Base-by-base conservation (phyloP, 371 early-diverging fungal genomes). In the Rhizopus stolonifer region DNA sequence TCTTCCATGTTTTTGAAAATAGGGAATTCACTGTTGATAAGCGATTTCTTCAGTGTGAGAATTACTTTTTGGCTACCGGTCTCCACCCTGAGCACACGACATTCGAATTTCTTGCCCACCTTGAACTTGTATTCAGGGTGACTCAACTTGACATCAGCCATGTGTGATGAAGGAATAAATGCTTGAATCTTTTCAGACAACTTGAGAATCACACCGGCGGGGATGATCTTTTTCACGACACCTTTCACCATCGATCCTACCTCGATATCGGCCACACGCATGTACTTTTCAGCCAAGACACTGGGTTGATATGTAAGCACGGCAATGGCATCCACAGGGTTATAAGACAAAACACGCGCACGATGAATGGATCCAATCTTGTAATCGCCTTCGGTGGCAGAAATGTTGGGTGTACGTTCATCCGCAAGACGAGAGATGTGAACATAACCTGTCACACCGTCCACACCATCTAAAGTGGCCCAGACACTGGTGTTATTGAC, bases 91-190 rank as follows among this genome's bases (percentile, higher is more conserved):
- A 92, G 69, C 6, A 96, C 94, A 47, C 89, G 84, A 65, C 82
- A 85, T 56, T 78, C 79, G 29, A 92, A 59, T 24, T 64, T 64
- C 52, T 76, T 77, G 19, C 91, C 94, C 2, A 68, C 58, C 65
- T 90, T 89, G 70, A 91, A 96, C 54, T 82, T 81, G 57, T 85
- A 83, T 60, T 88, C 88, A 4, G 92, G 91, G 56, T 84, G 81
- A 19, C 79, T 77, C 23, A 94, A 65, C 18, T 72, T 70, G 19
- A 81, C 80, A 68, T 96, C 96, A 2, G 92, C 75, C 52, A 94
- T 65, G 56, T 95, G 93, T 2, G 67, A 32, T 19, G 72, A 72
- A 23, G 90, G 90, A 22, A 89, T 84, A 44, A 91, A 79, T 3
- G 85, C 97, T 4, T 48, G 63, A 60, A 95, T 84, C 4, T 61